phyloP scores from a whole-genome alignment of 2,329 filamentous ascomycete genomes.

The Verruconis gallopava region DNA sequence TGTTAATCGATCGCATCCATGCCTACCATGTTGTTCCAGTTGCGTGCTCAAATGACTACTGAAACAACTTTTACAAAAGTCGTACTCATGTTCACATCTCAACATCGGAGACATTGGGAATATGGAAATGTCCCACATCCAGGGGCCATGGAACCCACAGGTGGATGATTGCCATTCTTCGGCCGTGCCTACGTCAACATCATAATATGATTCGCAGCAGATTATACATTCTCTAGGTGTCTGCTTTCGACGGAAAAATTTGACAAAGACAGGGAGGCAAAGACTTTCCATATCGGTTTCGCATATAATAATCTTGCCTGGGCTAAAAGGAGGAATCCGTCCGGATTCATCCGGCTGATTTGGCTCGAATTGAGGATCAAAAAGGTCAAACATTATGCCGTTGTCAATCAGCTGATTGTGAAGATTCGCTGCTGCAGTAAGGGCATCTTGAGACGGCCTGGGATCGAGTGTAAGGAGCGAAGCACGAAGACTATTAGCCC shows the following conservation, averaged over 20 bases:
- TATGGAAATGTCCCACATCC: neutral
- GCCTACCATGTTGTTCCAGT: neutral
- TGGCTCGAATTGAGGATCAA: neutral
- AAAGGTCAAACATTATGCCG: neutral
- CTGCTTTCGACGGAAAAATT: neutral
- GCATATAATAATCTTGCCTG: neutral
- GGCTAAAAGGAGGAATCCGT: neutral
- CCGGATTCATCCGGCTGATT: neutral
- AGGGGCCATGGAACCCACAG: neutral
- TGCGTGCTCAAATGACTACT: neutral
- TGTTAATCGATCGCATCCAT: neutral
- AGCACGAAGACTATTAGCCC: no score
- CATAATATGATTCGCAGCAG: neutral
- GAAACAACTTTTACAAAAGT: conserved; percentile 1
- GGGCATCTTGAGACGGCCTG: neutral
- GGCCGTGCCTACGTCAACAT: neutral
- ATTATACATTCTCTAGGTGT: neutral
- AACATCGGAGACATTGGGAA: neutral
- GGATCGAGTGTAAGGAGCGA: no score
- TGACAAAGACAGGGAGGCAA: neutral
- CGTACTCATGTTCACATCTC: neutral
- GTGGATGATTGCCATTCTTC: neutral
- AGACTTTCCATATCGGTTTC: neutral
- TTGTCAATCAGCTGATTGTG: neutral
- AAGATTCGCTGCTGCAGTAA: neutral